Percentiles rank a stretch among this genome's conserved stretches.
Evolutionary conservation across 345 rosid genomes (phyloP).

Genomic region (Syzygium grande): DNA sequence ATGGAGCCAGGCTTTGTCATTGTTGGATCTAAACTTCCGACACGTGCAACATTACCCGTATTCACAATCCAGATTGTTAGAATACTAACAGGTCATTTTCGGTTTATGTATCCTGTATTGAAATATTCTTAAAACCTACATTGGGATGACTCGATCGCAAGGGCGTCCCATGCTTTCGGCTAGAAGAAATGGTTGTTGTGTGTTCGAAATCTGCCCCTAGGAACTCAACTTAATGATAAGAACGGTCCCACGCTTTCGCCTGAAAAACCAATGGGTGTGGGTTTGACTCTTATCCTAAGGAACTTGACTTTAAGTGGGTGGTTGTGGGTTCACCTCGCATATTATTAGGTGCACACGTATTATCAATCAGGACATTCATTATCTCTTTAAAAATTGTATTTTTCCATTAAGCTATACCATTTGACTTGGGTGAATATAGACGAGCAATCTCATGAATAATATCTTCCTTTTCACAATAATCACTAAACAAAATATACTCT

Average conservation of each 20-base stretch:
- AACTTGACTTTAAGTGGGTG: not conserved
- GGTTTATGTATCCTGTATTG: not conserved
- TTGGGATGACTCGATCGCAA: not conserved
- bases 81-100: not conserved
- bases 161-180: not conserved
- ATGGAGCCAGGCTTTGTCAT: not conserved
- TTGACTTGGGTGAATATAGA: not conserved
- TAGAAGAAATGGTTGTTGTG: not conserved
- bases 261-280: not conserved
- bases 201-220: too few species aligned
- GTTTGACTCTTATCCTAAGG: not conserved
- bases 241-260: not conserved
- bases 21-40: not conserved
- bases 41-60: not conserved
- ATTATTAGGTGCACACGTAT: not conserved
- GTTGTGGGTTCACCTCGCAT: not conserved
- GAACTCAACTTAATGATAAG: not conserved
- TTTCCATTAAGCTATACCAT: not conserved
- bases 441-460: not conserved
- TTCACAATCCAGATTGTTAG: not conserved
- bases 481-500: not conserved
- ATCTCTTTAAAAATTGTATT: not conserved
- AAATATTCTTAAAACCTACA: not conserved
- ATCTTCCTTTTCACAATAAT: not conserved
- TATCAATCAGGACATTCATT: not conserved